A percentile compares a stretch with the other conserved stretches of the same genome.
Conservation (phyloP, 352 stramenopile species). For the Phytopythium litorale region DNA sequence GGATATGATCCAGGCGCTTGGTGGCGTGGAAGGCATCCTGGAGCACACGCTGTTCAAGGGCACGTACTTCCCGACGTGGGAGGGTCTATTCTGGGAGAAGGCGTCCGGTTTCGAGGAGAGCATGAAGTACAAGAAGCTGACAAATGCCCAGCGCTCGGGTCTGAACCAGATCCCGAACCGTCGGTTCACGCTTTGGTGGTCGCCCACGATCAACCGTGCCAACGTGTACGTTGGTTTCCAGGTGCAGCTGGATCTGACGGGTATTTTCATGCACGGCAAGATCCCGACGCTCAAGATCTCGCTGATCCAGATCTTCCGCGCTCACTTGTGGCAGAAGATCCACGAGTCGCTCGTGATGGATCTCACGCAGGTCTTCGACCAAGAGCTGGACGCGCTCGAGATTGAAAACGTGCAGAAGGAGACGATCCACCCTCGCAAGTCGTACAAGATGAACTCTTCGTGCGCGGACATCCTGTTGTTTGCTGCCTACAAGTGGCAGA, state of each 20-base stretch:
- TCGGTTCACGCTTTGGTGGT: slow-evolving; percentile 99
- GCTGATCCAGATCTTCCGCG: slow-evolving; percentile 96
- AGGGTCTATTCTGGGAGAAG: slow-evolving; percentile 99
- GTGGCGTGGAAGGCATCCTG: slow-evolving; percentile 99
- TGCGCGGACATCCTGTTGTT: slow-evolving; percentile 99
- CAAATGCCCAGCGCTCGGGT: slow-evolving; percentile 98
- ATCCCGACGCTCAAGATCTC: slow-evolving; percentile 99
- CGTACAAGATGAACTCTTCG: slow-evolving; percentile 99
- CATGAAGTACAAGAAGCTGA: slow-evolving; percentile 99
- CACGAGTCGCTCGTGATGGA: slow-evolving; percentile 99
- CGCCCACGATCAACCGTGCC: slow-evolving; percentile 99
- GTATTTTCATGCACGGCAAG: slow-evolving; percentile 99
- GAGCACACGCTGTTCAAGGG: slow-evolving; percentile 99
- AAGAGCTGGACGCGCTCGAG: slow-evolving; percentile 98
- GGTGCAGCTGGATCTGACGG: slow-evolving; percentile 99
- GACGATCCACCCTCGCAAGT: slow-evolving; percentile 99
- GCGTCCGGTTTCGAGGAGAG: slow-evolving; percentile 93
- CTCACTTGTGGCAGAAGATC: slow-evolving; percentile 99
- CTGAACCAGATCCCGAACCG: slow-evolving; percentile 99
- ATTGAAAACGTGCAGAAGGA: slow-evolving; percentile 99
- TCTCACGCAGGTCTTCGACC: slow-evolving; percentile 98
- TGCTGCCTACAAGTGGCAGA: slow-evolving; percentile 99
- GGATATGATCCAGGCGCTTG: slow-evolving; percentile 99
- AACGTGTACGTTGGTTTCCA: slow-evolving; percentile 99
- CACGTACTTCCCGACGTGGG: slow-evolving; percentile 99